Evolutionary conservation across 2,329 filamentous ascomycete species (phyloP).

Genomic region (Cladosporium sphaerospermum): DNA sequence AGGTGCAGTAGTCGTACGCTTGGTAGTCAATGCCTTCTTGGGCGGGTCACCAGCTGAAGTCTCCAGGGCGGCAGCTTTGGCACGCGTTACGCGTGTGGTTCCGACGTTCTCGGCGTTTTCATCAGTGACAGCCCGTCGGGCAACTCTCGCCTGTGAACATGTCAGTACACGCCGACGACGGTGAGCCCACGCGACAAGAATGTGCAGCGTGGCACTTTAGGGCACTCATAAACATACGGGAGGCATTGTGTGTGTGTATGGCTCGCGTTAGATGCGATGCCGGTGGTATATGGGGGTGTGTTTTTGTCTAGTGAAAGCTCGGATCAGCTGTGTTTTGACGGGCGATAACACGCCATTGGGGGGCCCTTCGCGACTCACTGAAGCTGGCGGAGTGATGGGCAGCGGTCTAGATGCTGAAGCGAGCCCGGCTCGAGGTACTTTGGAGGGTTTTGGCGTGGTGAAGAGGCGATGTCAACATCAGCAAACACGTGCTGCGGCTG

Average conservation of each 20-base stretch:
- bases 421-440: constrained; percentile 19
- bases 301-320: constrained; percentile 21
- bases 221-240: constrained; percentile 25
- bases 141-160: constrained; percentile 56
- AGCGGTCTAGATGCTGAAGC: constrained; percentile 15
- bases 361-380: constrained; percentile 10
- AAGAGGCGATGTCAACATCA: constrained; percentile 24
- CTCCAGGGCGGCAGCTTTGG: constrained; percentile 71
- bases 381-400: constrained; percentile 15
- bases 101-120: constrained; percentile 86
- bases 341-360: constrained; percentile 3
- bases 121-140: constrained; percentile 72
- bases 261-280: constrained; percentile 19
- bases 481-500: constrained; percentile 22
- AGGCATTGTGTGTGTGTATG: constrained; percentile 29
- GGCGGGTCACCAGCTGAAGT: constrained; percentile 52
- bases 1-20: constrained; percentile 39
- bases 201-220: constrained; percentile 20
- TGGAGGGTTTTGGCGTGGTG: constrained; percentile 19
- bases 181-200: constrained; percentile 15
- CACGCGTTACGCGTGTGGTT: constrained; percentile 81
- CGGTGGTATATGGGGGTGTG: constrained; percentile 11
- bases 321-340: constrained; percentile 23
- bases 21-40: constrained; percentile 43
- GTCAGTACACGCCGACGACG: constrained; percentile 32